Percentiles rank a stretch among this genome's conserved stretches.
Evolutionary conservation across 768 basidiomycete genomes (phyloP).

Genomic region (Hygrocybe punicea): DNA sequence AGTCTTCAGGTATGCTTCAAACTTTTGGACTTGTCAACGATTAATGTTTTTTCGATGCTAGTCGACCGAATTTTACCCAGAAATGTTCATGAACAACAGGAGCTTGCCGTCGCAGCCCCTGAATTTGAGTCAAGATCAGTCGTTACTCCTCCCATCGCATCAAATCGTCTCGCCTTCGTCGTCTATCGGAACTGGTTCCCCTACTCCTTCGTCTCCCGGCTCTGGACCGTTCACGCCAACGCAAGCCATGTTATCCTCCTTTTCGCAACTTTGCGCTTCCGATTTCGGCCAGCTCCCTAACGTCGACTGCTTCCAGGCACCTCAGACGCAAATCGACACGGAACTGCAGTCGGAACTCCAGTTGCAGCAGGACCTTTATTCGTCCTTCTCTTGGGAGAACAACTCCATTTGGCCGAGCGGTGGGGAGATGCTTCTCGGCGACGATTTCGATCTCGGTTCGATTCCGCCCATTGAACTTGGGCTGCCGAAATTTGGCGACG

Average conservation of each 20-base stretch:
- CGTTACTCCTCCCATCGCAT: conserved; percentile 40
- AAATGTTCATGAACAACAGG: conserved; percentile 39
- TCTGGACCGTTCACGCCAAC: conserved; percentile 51
- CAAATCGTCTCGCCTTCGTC: conserved; percentile 52
- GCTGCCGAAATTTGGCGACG: conserved; percentile 43
- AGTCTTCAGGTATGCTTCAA: conserved; percentile 39
- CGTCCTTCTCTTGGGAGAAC: conserved; percentile 36
- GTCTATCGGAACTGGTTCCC: conserved; percentile 44
- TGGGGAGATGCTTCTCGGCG: conserved; percentile 40
- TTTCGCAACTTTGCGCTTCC: conserved; percentile 19
- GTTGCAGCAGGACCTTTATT: conserved; percentile 38
- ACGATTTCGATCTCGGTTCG: conserved; percentile 64
- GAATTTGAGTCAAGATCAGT: conserved; percentile 37
- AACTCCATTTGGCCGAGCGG: conserved; percentile 30
- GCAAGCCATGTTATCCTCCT: conserved; percentile 28
- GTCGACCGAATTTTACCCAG: conserved; percentile 50
- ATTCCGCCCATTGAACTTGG: conserved; percentile 67
- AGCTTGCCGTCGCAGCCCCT: conserved; percentile 39
- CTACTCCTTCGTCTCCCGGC: conserved; percentile 51
- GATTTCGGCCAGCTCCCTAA: background rate
- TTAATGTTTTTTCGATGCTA: conserved; percentile 19
- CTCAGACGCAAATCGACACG: conserved; percentile 31
- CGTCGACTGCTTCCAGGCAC: conserved; percentile 10
- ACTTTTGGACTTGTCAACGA: conserved; percentile 9
- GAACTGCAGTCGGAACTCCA: conserved; percentile 39